Conservation (phyloP, 345 rosid genomes). For the Acer campestre region DNA sequence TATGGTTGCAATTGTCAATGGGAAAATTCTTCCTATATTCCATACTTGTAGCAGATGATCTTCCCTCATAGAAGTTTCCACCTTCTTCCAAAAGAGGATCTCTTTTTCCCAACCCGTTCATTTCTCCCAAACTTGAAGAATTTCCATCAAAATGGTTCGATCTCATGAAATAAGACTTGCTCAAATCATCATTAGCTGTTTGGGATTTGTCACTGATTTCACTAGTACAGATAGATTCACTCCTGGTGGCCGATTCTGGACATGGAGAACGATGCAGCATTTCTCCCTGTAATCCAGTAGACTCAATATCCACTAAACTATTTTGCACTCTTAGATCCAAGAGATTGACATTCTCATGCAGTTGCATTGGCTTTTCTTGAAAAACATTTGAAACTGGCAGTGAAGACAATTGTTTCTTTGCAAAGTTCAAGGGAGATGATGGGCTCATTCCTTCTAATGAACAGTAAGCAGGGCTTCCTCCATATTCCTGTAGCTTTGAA, state of each 20-base stretch:
- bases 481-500: constrained; percentile 56
- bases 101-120: constrained; percentile 20
- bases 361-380: constrained; percentile 40
- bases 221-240: constrained; percentile 25
- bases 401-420: constrained; percentile 36
- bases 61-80: constrained; percentile 31
- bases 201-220: constrained; percentile 19
- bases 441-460: constrained; percentile 60
- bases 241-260: constrained; percentile 23
- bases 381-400: constrained; percentile 21
- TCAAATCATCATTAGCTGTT: constrained; percentile 18
- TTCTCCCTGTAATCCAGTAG: constrained; percentile 28
- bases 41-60: constrained; percentile 21
- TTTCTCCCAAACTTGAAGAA: constrained; percentile 8
- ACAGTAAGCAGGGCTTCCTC: constrained; percentile 45
- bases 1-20: constrained; percentile 25
- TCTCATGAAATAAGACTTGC: constrained; percentile 13
- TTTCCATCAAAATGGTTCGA: constrained; percentile 22
- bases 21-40: constrained; percentile 27
- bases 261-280: constrained; percentile 26
- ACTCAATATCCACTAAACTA: constrained; percentile 34
- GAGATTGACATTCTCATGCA: constrained; percentile 31
- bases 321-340: constrained; percentile 34
- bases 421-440: constrained; percentile 48
- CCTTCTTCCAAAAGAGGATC: constrained; percentile 30